A percentile compares a stretch with the other conserved stretches of the same genome.
phyloP scores from a whole-genome alignment of 768 basidiomycete species.

The Basidioascus undulatus region DNA sequence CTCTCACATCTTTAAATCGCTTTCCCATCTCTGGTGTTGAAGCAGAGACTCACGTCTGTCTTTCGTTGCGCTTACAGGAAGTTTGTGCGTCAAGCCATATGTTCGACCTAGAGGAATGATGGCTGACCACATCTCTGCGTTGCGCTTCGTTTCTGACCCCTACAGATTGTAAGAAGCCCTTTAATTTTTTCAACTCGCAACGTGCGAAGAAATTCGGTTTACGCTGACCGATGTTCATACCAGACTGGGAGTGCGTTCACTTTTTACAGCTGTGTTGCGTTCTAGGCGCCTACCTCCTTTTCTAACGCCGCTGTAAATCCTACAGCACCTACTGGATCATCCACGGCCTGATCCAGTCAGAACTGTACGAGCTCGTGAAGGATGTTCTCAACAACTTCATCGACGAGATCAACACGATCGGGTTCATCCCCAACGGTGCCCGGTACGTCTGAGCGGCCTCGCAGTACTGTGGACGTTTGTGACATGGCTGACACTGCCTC shows the following conservation, averaged over 20 bases:
- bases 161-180: neutral
- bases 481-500: neutral
- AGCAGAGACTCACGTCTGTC: neutral
- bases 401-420: conserved; percentile 62
- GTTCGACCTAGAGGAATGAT: neutral
- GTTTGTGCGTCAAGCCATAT: conserved; percentile 26
- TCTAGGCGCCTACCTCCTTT: conserved; percentile 24
- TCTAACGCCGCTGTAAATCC: neutral
- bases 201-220: too few relatives aligned
- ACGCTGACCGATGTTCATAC: too few relatives aligned
- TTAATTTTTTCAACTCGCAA: too few relatives aligned
- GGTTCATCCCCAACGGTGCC: conserved; percentile 87
- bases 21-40: conserved; percentile 4
- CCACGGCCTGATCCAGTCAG: conserved; percentile 60
- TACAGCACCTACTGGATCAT: conserved; percentile 62
- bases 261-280: neutral
- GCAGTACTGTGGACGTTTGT: neutral
- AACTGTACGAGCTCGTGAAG: conserved; percentile 46
- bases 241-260: neutral
- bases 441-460: conserved; percentile 17
- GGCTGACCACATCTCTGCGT: conserved; percentile 5
- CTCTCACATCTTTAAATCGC: too few relatives aligned
- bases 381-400: conserved; percentile 76
- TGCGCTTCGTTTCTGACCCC: too few relatives aligned
- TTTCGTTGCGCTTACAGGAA: neutral